Conservation (phyloP, 768 basidiomycete genomes). For the Podaxis pistillaris region DNA sequence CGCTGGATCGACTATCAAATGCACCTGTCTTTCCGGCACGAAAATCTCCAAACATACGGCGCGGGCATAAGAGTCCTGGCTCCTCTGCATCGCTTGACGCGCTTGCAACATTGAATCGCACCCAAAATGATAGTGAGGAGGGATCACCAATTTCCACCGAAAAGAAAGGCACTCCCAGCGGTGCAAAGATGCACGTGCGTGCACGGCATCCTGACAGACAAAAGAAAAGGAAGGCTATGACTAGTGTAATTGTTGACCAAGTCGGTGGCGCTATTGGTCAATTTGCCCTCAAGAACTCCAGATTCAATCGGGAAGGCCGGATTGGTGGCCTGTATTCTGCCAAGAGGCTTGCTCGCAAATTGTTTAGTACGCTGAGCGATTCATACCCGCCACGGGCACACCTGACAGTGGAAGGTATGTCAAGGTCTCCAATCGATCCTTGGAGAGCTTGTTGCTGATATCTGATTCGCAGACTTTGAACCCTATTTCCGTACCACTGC, state of each 20-base stretch:
- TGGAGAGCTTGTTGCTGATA: not conserved
- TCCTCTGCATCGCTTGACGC: conserved; percentile 36
- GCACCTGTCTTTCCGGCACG: conserved; percentile 46
- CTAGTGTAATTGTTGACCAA: conserved; percentile 71
- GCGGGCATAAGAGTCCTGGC: conserved; percentile 42
- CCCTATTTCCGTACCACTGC: conserved; percentile 71
- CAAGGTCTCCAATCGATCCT: not conserved
- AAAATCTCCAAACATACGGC: conserved; percentile 39
- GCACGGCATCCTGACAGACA: conserved; percentile 29
- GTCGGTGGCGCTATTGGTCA: conserved; percentile 68
- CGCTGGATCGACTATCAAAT: conserved; percentile 70
- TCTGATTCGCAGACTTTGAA: conserved; percentile 56
- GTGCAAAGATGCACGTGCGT: conserved; percentile 3
- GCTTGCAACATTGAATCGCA: conserved; percentile 19
- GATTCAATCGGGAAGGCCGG: conserved; percentile 44
- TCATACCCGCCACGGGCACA: conserved; percentile 58
- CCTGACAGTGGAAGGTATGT: conserved; percentile 64
- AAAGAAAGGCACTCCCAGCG: conserved; percentile 7
- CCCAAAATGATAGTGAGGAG: not conserved
- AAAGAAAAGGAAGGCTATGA: conserved; percentile 49
- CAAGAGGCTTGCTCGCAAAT: conserved; percentile 61
- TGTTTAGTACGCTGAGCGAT: conserved; percentile 61
- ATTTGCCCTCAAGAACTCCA: conserved; percentile 66
- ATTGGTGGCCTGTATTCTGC: conserved; percentile 59
- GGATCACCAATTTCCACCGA: conserved; percentile 8